phyloP scores from a whole-genome alignment of 768 basidiomycete genomes.

The Tephrocybe sp. region DNA sequence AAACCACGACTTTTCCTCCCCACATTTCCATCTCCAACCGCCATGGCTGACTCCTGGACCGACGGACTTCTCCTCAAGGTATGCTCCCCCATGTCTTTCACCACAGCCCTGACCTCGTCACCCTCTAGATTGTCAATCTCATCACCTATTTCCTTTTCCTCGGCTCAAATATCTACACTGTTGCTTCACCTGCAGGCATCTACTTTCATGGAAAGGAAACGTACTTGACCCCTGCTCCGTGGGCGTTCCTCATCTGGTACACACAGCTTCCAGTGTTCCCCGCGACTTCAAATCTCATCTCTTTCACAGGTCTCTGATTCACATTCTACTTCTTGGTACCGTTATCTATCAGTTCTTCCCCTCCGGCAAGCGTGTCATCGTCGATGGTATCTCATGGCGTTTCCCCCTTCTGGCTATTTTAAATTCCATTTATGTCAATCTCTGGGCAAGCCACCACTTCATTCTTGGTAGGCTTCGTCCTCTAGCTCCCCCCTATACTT shows the following conservation, averaged over 20 bases:
- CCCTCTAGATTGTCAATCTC: constrained; percentile 67
- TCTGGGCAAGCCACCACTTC: constrained; percentile 82
- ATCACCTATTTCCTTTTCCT: constrained; percentile 83
- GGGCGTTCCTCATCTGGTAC: constrained; percentile 90
- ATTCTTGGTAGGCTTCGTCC: constrained; percentile 45
- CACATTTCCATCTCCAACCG: constrained; percentile 20
- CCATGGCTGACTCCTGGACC: constrained; percentile 69
- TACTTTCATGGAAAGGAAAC: constrained; percentile 82
- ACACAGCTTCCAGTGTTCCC: constrained; percentile 16
- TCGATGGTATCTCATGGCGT: constrained; percentile 90
- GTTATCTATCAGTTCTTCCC: constrained; percentile 89
- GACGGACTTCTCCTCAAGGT: constrained; percentile 84
- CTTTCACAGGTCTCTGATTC: constrained; percentile 73
- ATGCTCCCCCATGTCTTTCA: neutral
- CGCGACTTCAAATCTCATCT: no score
- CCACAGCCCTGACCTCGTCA: neutral
- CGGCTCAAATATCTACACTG: constrained; percentile 88
- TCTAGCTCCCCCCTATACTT: constrained; percentile 8
- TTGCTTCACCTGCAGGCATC: constrained; percentile 70
- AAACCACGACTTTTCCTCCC: neutral
- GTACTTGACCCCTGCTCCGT: constrained; percentile 92
- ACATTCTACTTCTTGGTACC: constrained; percentile 87
- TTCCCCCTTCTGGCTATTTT: constrained; percentile 86
- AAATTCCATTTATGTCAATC: constrained; percentile 86
- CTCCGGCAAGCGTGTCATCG: constrained; percentile 69